These are phyloP conservation scores for Coccomyxa subellipsoidea DNA, from an alignment of 163 green algal genomes.

Conservation along the genomic window DNA sequence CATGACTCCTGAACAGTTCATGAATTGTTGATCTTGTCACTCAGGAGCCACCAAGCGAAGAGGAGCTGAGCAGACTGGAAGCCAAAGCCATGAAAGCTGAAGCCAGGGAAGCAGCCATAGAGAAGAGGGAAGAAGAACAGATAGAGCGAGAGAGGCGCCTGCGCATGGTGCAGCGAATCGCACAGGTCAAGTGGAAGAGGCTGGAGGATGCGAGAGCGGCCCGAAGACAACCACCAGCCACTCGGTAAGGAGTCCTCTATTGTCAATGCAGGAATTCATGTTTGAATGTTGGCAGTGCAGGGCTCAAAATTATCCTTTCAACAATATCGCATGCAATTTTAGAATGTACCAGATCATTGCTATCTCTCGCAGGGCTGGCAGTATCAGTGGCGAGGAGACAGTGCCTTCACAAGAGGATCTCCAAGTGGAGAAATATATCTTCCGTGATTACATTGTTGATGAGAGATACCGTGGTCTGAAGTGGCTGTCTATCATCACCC, in stretches of 20 bases:
- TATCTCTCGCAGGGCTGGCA: not conserved
- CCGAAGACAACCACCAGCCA: not conserved
- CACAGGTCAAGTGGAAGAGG: not conserved
- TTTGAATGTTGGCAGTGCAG: too few relatives aligned
- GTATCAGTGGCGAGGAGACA: not conserved
- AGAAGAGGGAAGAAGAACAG: not conserved
- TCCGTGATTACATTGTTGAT: not conserved
- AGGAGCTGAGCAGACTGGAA: not conserved
- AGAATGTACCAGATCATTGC: too few relatives aligned
- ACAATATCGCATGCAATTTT: too few relatives aligned
- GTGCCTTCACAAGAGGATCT: constrained; percentile 3
- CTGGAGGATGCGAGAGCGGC: not conserved
- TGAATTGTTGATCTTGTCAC: not conserved
- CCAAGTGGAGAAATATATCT: not conserved
- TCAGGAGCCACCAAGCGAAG: not conserved
- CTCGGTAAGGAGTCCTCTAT: not conserved
- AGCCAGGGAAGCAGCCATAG: not conserved
- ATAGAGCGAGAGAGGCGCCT: not conserved
- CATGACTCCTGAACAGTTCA: not conserved
- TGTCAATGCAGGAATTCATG: too few relatives aligned
- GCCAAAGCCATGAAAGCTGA: not conserved
- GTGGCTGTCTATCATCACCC: not conserved
- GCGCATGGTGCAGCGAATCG: not conserved
- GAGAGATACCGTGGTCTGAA: not conserved
- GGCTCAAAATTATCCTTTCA: too few relatives aligned